Base-by-base conservation (phyloP, 2,329 filamentous ascomycete genomes). In the Colletotrichum eleusines region DNA sequence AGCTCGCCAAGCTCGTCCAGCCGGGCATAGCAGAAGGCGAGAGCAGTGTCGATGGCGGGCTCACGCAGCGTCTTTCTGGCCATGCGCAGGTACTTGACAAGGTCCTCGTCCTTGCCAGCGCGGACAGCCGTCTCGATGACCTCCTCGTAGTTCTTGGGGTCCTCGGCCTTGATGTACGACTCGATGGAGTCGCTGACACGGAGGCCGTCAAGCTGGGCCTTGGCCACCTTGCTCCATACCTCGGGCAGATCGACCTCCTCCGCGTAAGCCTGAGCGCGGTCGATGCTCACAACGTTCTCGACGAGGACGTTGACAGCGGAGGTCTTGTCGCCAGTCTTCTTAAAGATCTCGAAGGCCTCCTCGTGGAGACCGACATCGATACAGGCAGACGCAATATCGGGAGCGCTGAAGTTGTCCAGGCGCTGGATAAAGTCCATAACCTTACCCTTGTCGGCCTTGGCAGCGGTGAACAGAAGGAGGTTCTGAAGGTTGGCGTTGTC, bases 401-500 rank as follows among this genome's bases (percentile, higher is more conserved):
- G 93, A 0, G 95, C 91, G 73, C 93, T 94, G 83, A 97, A 99
- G 68, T 92, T 90, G 76, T 95, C 92, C 44, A 99, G 89, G 77
- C 93, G 91, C 80, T 98, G 93, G 74, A 99, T 96, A 84, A 99
- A 99, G 79, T 95, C 93, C 90, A 97, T 97, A 68, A 99, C 91
- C 76, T 94, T 93, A 62, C 91, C 89, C 85, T 98, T 97, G 81
- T 99, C 97, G 16, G 96, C 95, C 85, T 98, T 98, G 76, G 94
- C 94, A 54, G 97, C 96, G 33, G 96, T 99, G 77, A 98, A 91
- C 86, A 99, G 94, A 72, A 99, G 89, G 71, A 99, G 84, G 82
- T 99, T 99, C 83, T 99, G 97, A 69, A 99, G 87, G 80, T 94
- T 98, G 78, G 94, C 90, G 82, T 99, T 99, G 83, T 99, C 97